Evolutionary conservation across 2,329 filamentous ascomycete genomes (phyloP).

Genomic region (Diaporthe nobilis): DNA sequence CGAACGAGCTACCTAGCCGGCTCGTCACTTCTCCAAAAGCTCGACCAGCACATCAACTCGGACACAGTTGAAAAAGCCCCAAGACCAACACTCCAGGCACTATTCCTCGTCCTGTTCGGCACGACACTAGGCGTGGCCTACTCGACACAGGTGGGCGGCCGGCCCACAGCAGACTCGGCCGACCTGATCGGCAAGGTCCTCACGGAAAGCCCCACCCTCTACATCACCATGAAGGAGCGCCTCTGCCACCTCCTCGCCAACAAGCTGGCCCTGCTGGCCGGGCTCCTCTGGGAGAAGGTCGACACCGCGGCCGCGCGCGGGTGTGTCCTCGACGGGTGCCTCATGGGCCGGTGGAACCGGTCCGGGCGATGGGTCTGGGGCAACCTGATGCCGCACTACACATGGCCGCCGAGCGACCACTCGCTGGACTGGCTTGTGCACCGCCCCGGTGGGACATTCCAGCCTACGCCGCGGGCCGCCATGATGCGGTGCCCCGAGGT

Average conservation of each 20-base stretch:
- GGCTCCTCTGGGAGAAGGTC: not conserved
- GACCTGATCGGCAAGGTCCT: conserved; percentile 6
- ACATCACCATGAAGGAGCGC: conserved; percentile 11
- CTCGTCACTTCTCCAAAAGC: conserved; percentile 26
- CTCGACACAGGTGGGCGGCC: not conserved
- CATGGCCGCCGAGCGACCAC: conserved; percentile 12
- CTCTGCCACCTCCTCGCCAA: conserved; percentile 33
- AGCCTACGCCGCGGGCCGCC: not conserved
- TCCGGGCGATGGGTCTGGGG: conserved; percentile 22
- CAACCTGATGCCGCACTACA: conserved; percentile 15
- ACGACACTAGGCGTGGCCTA: conserved; percentile 28
- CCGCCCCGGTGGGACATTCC: not conserved
- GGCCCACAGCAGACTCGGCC: not conserved
- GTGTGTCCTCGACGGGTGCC: conserved; percentile 17
- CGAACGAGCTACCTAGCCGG: conserved; percentile 13
- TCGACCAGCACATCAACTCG: not conserved
- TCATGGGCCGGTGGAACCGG: conserved; percentile 27
- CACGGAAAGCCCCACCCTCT: not conserved
- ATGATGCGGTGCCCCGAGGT: conserved; percentile 20
- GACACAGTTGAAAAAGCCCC: not conserved
- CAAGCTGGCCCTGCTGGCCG: not conserved
- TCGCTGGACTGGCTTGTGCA: not conserved
- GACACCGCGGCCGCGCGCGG: not conserved
- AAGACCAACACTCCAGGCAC: conserved; percentile 14
- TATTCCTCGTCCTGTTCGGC: conserved; percentile 23